These are phyloP conservation scores for Fusarium fujikuroi DNA, from an alignment of 2,329 filamentous ascomycete genomes.

Conservation along the genomic window DNA sequence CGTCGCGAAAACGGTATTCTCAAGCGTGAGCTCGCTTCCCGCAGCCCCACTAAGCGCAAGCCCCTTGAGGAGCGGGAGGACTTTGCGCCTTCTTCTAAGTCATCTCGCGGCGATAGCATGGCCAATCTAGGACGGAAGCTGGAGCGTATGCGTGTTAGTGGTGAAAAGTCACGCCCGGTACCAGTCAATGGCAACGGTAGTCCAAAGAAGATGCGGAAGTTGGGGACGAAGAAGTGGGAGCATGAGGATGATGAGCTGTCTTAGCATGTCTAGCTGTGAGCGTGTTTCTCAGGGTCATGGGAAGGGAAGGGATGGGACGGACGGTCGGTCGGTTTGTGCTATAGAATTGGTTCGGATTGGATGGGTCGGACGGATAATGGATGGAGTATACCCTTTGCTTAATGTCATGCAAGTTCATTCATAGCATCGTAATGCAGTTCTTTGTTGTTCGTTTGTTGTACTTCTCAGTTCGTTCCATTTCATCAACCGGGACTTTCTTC, in stretches of 20 bases:
- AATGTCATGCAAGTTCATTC: background rate
- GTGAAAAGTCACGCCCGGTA: slow-evolving; percentile 46
- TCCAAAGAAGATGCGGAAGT: slow-evolving; percentile 65
- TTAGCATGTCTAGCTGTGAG: slow-evolving; percentile 28
- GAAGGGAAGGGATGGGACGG: background rate
- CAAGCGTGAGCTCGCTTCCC: slow-evolving; percentile 71
- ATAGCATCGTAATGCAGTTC: background rate
- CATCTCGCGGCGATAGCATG: slow-evolving; percentile 43
- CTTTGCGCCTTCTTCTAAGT: slow-evolving; percentile 43
- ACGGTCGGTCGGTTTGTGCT: background rate
- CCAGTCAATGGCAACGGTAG: slow-evolving; percentile 56
- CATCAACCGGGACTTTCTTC: background rate
- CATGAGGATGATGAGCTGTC: slow-evolving; percentile 52
- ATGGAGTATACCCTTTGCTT: slow-evolving; percentile 6
- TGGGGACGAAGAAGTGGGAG: slow-evolving; percentile 62
- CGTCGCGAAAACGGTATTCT: slow-evolving; percentile 72
- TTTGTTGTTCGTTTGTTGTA: background rate
- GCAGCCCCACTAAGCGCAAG: slow-evolving; percentile 70
- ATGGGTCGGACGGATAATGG: background rate
- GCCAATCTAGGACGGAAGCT: slow-evolving; percentile 58
- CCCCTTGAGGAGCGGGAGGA: slow-evolving; percentile 67
- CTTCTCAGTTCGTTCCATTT: background rate
- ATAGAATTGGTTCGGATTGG: slow-evolving; percentile 27
- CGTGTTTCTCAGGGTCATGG: slow-evolving; percentile 1
- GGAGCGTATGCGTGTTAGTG: slow-evolving; percentile 62